Evolutionary conservation across 2,329 filamentous ascomycete species (phyloP).

Genomic region (Mariannaea elegans): DNA sequence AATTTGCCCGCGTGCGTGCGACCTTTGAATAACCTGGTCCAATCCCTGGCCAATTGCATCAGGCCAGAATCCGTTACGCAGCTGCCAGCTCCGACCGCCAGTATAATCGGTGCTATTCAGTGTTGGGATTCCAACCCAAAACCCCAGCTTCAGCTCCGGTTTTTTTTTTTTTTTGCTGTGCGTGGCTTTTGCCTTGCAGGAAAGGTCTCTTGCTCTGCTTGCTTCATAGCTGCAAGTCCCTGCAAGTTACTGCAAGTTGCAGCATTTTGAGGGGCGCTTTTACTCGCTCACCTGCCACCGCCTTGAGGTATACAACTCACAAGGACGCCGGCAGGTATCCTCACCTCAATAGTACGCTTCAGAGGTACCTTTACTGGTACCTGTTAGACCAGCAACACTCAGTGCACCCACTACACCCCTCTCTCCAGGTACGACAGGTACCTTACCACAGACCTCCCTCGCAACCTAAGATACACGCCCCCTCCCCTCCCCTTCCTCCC

Average conservation of each 20-base stretch:
- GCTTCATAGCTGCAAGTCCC: neutral
- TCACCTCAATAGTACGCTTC: slow-evolving; percentile 8
- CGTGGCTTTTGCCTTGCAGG: neutral
- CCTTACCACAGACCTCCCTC: slow-evolving; percentile 5
- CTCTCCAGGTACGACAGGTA: slow-evolving; percentile 10
- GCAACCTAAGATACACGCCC: slow-evolving; percentile 20
- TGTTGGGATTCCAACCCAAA: no score
- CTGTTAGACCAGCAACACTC: slow-evolving; percentile 4
- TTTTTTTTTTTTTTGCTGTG: neutral
- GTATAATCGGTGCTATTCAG: slow-evolving; percentile 21
- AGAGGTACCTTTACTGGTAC: slow-evolving; percentile 8
- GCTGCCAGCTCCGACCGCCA: slow-evolving; percentile 22
- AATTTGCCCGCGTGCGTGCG: slow-evolving; percentile 38
- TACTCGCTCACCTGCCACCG: slow-evolving; percentile 20
- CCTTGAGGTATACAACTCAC: slow-evolving; percentile 5
- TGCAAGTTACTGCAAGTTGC: slow-evolving; percentile 5
- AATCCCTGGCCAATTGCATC: slow-evolving; percentile 39
- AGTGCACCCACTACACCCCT: neutral
- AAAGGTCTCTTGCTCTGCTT: neutral
- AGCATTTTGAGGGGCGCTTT: neutral
- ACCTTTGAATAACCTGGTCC: slow-evolving; percentile 16
- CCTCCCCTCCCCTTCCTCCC: slow-evolving; percentile 23
- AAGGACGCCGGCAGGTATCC: slow-evolving; percentile 3
- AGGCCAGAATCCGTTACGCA: slow-evolving; percentile 43
- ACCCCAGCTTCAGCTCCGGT: neutral